Evolutionary conservation across 352 stramenopile genomes (phyloP), one percentile per base, ranked within the genome.

Genomic region (Phytophthora niederhauseri): DNA sequence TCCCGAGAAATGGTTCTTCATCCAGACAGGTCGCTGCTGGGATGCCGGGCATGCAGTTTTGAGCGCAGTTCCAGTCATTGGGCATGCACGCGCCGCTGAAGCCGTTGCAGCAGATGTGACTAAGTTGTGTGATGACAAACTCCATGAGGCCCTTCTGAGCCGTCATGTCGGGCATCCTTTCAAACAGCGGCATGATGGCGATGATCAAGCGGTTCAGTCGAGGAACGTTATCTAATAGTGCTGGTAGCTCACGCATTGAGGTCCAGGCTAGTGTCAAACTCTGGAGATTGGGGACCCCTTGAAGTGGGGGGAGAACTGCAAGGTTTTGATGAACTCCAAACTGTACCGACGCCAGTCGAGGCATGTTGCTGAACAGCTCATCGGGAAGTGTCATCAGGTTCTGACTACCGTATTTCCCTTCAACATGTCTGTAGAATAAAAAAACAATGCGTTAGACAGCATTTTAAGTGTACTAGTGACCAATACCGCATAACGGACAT

Each of bases 351-450:
- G 62, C 60, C n/a, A 75, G 59, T 17, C 67, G 26, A 8, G 68
- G 68, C 2, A 75, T 26, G 36, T 72, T 57, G 19, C 51, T 64
- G 56, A 75, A 71, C 20, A 75, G 56, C 54, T 64, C 62, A 5
- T 20, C 7, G 1, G 62, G 62, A 6, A 75, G 48, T 14, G 38
- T 64, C 7, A 64, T 49, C 6, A 75, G 50, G 20, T 75, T 75
- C 0, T 38, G 38, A 20, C 62, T 68, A 9, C 62, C 62, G 17
- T 61, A 54, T 34, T 75, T 75, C 17, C 68, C 68, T 67, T 75
- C 68, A 8, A 75, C 15, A 43, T 72, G 68, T 1, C 68, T 75
- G 26, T 8, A 52, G 20, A 22, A 20, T 8, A 52, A 34, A 15
- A 30, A n/a, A 38, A 6, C 24, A 24, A n/a, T 34, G 22, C 19